These are phyloP conservation scores for Tremella yokohamensis DNA, from an alignment of 768 basidiomycete genomes.

Conservation along the genomic window DNA sequence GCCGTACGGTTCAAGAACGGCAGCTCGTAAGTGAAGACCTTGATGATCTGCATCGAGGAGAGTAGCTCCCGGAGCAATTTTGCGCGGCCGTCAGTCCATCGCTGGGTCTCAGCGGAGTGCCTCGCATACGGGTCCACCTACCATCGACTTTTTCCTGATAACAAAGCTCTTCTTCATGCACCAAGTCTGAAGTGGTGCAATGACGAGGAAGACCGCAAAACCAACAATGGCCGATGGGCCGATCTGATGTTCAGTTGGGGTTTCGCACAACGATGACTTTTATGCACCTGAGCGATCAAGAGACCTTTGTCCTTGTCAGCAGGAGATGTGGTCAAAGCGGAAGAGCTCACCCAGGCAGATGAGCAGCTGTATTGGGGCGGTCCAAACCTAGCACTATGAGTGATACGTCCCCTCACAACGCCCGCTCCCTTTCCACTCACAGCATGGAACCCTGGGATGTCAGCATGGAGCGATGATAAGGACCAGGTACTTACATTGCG, in stretches of 20 bases:
- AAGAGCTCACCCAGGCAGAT: conserved; percentile 59
- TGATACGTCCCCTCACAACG: too few species aligned
- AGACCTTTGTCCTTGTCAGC: not conserved
- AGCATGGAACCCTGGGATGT: conserved; percentile 54
- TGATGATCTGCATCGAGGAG: conserved; percentile 67
- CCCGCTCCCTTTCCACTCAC: too few species aligned
- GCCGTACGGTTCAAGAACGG: conserved; percentile 64
- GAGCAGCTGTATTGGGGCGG: conserved; percentile 62
- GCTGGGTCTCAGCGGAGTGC: conserved; percentile 31
- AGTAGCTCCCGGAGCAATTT: conserved; percentile 66
- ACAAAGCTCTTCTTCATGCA: conserved; percentile 62
- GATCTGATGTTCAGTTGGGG: conserved; percentile 53
- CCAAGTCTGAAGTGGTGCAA: conserved; percentile 63
- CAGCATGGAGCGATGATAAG: not conserved
- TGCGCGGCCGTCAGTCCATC: conserved; percentile 63
- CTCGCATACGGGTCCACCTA: conserved; percentile 5
- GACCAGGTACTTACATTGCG: conserved; percentile 57
- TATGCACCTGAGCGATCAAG: conserved; percentile 15
- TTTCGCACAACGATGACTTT: not conserved
- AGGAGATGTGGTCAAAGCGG: conserved; percentile 4
- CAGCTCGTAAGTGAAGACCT: conserved; percentile 70
- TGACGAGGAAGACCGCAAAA: conserved; percentile 63
- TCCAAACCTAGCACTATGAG: conserved; percentile 56
- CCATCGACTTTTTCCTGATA: conserved; percentile 58
- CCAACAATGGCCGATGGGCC: conserved; percentile 69